Evolutionary conservation across 805 yeast species (phyloP).

Genomic region (Hanseniaspora meyeri): DNA sequence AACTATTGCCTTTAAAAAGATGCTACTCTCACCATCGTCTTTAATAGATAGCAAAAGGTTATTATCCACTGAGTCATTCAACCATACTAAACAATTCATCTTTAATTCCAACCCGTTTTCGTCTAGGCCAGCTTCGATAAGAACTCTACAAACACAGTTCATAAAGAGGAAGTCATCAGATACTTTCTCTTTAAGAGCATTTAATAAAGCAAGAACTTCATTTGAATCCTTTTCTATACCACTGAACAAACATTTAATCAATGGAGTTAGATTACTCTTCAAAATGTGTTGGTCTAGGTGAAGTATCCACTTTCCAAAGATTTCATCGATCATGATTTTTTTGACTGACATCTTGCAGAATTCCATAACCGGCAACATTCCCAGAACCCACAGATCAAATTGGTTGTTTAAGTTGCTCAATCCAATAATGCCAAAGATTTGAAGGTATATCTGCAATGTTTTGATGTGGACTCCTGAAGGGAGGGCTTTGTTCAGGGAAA

Average conservation of each 20-base stretch:
- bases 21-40: slow-evolving; percentile 30
- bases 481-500: slow-evolving; percentile 64
- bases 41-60: neutral
- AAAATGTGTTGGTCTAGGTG: slow-evolving; percentile 39
- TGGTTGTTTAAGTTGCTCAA: slow-evolving; percentile 40
- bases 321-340: slow-evolving; percentile 49
- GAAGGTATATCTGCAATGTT: slow-evolving; percentile 62
- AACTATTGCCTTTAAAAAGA: slow-evolving; percentile 42
- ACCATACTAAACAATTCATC: slow-evolving; percentile 74
- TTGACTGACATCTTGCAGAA: slow-evolving; percentile 83
- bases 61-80: slow-evolving; percentile 11
- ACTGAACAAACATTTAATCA: slow-evolving; percentile 63
- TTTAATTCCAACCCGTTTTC: slow-evolving; percentile 25
- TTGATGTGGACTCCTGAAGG: slow-evolving; percentile 96
- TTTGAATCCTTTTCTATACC: slow-evolving; percentile 89
- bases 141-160: slow-evolving; percentile 64
- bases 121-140: slow-evolving; percentile 68
- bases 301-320: slow-evolving; percentile 47
- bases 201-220: slow-evolving; percentile 54
- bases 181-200: slow-evolving; percentile 42
- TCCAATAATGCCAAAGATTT: slow-evolving; percentile 55
- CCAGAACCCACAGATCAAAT: slow-evolving; percentile 78
- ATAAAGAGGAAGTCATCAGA: slow-evolving; percentile 68
- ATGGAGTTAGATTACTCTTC: slow-evolving; percentile 49
- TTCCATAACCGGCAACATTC: slow-evolving; percentile 76